These are phyloP conservation scores for Pseudocercospora macadamiae DNA, from an alignment of 2,329 filamentous ascomycete genomes.

Conservation along the genomic window DNA sequence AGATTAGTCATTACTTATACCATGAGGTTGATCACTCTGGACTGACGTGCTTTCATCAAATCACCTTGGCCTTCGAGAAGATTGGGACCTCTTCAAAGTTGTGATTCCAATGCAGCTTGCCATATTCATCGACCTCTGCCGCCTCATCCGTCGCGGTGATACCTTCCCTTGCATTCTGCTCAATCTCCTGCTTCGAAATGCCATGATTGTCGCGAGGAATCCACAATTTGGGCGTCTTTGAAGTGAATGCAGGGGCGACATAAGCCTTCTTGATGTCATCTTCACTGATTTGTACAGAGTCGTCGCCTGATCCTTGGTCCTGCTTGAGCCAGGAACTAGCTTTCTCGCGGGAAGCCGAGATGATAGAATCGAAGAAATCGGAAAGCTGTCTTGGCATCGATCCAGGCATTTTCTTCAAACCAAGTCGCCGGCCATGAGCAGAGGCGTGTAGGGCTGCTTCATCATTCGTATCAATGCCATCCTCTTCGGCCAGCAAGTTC, in stretches of 20 bases:
- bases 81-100: conserved; percentile 48
- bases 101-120: conserved; percentile 49
- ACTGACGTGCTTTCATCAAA: conserved; percentile 16
- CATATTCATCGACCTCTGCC: conserved; percentile 50
- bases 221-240: conserved; percentile 50
- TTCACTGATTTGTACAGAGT: conserved; percentile 28
- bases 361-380: conserved; percentile 36
- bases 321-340: conserved; percentile 28
- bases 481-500: conserved; percentile 33
- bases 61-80: conserved; percentile 39
- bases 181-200: conserved; percentile 47
- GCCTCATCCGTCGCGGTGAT: conserved; percentile 51
- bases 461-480: conserved; percentile 32
- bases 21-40: not conserved
- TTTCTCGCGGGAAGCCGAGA: conserved; percentile 29
- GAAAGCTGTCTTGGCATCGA: conserved; percentile 31
- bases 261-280: conserved; percentile 45
- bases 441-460: conserved; percentile 35
- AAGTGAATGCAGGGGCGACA: conserved; percentile 48
- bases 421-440: conserved; percentile 36
- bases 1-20: not conserved
- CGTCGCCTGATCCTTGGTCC: conserved; percentile 22
- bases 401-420: conserved; percentile 30
- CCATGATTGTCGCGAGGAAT: conserved; percentile 50
- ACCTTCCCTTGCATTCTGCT: conserved; percentile 43